Conservation (phyloP, 495 filamentous ascomycete genomes). For the Neurospora sp. region DNA sequence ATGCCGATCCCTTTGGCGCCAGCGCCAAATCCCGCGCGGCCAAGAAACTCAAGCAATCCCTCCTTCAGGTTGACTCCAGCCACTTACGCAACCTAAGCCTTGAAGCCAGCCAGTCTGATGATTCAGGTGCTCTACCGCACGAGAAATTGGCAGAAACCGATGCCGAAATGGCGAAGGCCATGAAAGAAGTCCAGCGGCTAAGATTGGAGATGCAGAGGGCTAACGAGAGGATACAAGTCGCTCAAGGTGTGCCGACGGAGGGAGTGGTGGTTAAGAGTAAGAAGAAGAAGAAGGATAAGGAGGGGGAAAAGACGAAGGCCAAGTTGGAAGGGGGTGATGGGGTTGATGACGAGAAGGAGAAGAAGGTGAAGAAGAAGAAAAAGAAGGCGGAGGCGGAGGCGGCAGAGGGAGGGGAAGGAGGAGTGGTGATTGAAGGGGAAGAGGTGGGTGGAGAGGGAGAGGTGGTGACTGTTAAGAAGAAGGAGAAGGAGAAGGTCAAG, state of each 20-base stretch:
- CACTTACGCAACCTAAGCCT: slow-evolving; percentile 58
- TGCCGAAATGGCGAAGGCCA: slow-evolving; percentile 71
- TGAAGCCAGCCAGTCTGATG: slow-evolving; percentile 26
- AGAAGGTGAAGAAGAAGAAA: slow-evolving; percentile 1
- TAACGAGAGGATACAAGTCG: slow-evolving; percentile 66
- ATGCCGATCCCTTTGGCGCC: slow-evolving; percentile 17
- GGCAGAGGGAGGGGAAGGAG: slow-evolving; percentile 35
- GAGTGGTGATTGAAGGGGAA: background rate
- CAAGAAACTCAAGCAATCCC: slow-evolving; percentile 35
- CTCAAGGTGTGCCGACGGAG: slow-evolving; percentile 58
- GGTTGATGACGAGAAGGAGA: background rate
- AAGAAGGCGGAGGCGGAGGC: slow-evolving; percentile 11
- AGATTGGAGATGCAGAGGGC: slow-evolving; percentile 86
- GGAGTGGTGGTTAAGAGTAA: slow-evolving; percentile 72
- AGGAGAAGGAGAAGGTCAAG: slow-evolving; percentile 32
- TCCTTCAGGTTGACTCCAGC: slow-evolving; percentile 80
- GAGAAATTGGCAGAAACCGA: slow-evolving; percentile 57
- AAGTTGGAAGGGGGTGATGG: background rate
- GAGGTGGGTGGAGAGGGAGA: background rate
- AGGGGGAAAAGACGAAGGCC: slow-evolving; percentile 20
- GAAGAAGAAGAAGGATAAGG: slow-evolving; percentile 39
- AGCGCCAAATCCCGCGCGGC: slow-evolving; percentile 26
- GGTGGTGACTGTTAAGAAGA: slow-evolving; percentile 32
- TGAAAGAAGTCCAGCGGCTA: slow-evolving; percentile 75
- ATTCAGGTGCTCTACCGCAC: slow-evolving; percentile 22